Evolutionary conservation across 2,329 filamentous ascomycete genomes (phyloP).

Genomic region (Aureobasidium sp.): DNA sequence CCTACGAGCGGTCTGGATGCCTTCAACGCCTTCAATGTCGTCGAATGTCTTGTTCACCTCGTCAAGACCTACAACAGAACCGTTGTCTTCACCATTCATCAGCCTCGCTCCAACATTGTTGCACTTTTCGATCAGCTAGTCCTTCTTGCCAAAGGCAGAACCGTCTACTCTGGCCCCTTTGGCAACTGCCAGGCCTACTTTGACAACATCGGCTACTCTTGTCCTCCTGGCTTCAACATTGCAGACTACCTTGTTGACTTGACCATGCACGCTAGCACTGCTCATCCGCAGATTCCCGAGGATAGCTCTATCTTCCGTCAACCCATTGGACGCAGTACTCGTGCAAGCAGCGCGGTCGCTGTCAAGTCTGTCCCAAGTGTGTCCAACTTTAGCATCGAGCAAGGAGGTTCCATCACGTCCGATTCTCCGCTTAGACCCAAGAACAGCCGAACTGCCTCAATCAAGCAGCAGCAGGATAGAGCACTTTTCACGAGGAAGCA

Average conservation of each 20-base stretch:
- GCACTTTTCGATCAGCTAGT: slow-evolving; percentile 93
- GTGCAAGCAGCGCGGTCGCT: slow-evolving; percentile 78
- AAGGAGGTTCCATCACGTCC: slow-evolving; percentile 47
- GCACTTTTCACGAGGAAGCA: slow-evolving; percentile 84
- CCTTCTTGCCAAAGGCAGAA: slow-evolving; percentile 77
- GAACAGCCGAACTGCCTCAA: slow-evolving; percentile 66
- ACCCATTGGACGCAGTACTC: slow-evolving; percentile 58
- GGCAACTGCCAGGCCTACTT: slow-evolving; percentile 86
- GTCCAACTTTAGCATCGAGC: slow-evolving; percentile 60
- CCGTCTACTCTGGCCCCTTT: slow-evolving; percentile 91
- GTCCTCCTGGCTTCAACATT: slow-evolving; percentile 96
- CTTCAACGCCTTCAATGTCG: slow-evolving; percentile 96
- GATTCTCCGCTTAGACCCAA: slow-evolving; percentile 60
- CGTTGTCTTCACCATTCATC: slow-evolving; percentile 96
- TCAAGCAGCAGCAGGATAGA: slow-evolving; percentile 79
- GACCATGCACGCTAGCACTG: slow-evolving; percentile 83
- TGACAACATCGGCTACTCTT: slow-evolving; percentile 82
- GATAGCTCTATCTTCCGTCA: slow-evolving; percentile 45
- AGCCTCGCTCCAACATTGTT: slow-evolving; percentile 95
- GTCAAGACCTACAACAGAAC: slow-evolving; percentile 96
- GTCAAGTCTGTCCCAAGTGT: slow-evolving; percentile 87
- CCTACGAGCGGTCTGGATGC: slow-evolving; percentile 94
- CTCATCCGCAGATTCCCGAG: slow-evolving; percentile 48
- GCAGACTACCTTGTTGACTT: slow-evolving; percentile 95
- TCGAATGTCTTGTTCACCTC: slow-evolving; percentile 89